Evolutionary conservation across 257 asterid genomes (phyloP).

Genomic region (Mitragyna speciosa): DNA sequence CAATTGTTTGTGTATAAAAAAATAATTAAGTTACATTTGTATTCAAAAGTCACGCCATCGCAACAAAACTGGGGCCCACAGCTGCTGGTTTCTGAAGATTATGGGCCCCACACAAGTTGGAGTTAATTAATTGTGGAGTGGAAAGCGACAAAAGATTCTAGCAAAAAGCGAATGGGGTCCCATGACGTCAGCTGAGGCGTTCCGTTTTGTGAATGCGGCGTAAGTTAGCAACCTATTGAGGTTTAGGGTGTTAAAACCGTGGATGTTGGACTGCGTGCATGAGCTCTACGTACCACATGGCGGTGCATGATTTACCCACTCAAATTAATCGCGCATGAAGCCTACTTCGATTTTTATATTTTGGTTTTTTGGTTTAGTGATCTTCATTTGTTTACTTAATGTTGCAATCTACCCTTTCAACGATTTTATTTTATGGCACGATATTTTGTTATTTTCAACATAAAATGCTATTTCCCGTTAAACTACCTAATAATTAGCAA

Average conservation of each 20-base stretch:
- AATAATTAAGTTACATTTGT: too few relatives aligned
- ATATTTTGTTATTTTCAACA: too few relatives aligned
- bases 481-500: too few relatives aligned
- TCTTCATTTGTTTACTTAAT: not conserved
- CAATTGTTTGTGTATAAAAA: too few relatives aligned
- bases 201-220: constrained; percentile 1
- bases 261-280: constrained; percentile 12
- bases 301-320: not conserved
- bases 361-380: not conserved
- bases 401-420: too few relatives aligned
- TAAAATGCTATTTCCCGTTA: too few relatives aligned
- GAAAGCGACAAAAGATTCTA: constrained; percentile 19
- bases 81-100: too few relatives aligned
- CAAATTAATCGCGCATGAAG: not conserved
- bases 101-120: too few relatives aligned
- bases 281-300: constrained; percentile 11
- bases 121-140: too few relatives aligned
- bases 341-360: not conserved
- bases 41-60: too few relatives aligned
- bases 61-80: too few relatives aligned
- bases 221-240: constrained; percentile 14
- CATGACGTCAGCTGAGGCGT: constrained; percentile 19
- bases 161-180: constrained; percentile 15
- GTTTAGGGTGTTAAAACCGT: not conserved
- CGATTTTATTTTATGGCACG: too few relatives aligned